Evolutionary conservation across 305 asterid species (phyloP).

Genomic region (Fraxinus dipetala): DNA sequence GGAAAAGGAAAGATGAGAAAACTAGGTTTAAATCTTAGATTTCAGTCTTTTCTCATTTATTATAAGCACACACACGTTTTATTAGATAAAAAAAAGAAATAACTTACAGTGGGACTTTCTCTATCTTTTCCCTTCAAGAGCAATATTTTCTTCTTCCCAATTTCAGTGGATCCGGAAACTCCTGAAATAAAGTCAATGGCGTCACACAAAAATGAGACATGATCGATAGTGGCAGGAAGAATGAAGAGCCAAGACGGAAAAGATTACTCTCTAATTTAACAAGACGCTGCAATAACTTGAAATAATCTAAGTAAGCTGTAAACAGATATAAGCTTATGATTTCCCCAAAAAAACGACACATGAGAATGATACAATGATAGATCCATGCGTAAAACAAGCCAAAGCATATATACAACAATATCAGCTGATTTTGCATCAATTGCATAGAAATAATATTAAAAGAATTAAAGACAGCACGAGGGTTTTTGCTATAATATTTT

Average conservation of each 20-base stretch:
- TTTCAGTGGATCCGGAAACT: conserved; percentile 42
- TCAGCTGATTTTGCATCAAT: not conserved
- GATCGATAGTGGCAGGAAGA: not conserved
- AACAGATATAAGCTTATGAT: not conserved
- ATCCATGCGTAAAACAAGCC: not conserved
- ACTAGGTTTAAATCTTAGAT: not conserved
- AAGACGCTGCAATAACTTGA: not conserved
- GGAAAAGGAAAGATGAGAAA: not conserved
- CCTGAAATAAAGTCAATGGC: conserved; percentile 45
- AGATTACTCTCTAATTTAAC: not conserved
- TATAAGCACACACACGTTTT: not conserved
- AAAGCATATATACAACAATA: not conserved
- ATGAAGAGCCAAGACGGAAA: not conserved
- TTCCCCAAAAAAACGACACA: not conserved
- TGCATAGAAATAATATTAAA: not conserved
- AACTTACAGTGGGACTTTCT: conserved; percentile 64
- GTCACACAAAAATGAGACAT: conserved; percentile 17
- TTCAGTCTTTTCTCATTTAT: not conserved
- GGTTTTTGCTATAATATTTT: not conserved
- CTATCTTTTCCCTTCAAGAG: conserved; percentile 82
- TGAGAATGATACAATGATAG: not conserved
- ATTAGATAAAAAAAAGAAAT: conserved; percentile 10
- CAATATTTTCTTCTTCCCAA: conserved; percentile 72
- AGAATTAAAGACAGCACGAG: not conserved
- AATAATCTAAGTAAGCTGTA: not conserved